Conservation (phyloP, 192 early-diverging fungal genomes). For the Coemansia sp. region DNA sequence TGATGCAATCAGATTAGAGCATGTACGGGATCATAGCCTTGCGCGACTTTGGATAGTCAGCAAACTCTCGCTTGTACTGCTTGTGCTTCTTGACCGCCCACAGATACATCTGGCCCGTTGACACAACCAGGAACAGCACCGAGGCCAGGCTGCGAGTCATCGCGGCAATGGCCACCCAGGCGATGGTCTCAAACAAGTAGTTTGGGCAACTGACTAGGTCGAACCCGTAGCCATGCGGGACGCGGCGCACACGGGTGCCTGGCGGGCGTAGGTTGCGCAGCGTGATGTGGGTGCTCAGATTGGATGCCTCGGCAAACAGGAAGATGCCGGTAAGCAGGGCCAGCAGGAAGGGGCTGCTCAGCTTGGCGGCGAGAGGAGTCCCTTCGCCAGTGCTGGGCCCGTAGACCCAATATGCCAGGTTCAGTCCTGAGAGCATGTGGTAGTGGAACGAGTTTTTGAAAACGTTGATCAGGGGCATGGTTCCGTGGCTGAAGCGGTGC, state of each 20-base stretch:
- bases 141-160: constrained; percentile 71
- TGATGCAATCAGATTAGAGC: neutral
- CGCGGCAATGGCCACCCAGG: constrained; percentile 72
- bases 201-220: constrained; percentile 87
- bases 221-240: constrained; percentile 92
- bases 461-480: constrained; percentile 93
- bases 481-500: constrained; percentile 89
- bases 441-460: constrained; percentile 97
- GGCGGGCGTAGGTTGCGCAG: constrained; percentile 89
- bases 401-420: constrained; percentile 86
- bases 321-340: constrained; percentile 36
- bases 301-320: constrained; percentile 74
- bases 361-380: constrained; percentile 35
- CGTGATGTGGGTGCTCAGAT: constrained; percentile 79
- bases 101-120: constrained; percentile 82
- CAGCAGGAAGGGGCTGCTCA: constrained; percentile 44
- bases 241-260: constrained; percentile 78
- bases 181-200: constrained; percentile 86
- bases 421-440: constrained; percentile 81
- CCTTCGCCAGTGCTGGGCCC: constrained; percentile 67
- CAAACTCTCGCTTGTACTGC: constrained; percentile 87
- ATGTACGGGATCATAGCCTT: constrained; percentile 76
- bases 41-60: constrained; percentile 82
- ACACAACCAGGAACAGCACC: constrained; percentile 66
- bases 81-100: constrained; percentile 98